Percentiles rank a stretch among this genome's conserved stretches.
Evolutionary conservation across 2,329 filamentous ascomycete genomes (phyloP).

Genomic region (Scedosporium apiospermum): DNA sequence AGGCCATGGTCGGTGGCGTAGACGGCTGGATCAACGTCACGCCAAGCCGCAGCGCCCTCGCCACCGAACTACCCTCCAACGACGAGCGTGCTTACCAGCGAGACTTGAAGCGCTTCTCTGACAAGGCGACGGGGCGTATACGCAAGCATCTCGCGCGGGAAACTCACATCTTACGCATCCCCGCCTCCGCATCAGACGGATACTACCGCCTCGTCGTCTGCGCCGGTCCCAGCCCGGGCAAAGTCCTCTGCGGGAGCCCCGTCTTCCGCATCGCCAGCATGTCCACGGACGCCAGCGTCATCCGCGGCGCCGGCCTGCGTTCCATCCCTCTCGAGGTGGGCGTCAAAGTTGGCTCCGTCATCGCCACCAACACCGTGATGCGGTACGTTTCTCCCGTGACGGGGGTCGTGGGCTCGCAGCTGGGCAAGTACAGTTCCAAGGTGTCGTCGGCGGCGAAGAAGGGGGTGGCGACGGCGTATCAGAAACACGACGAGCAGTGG

Average conservation of each 20-base stretch:
- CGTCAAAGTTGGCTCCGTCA: slow-evolving; percentile 43
- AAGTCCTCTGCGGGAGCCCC: slow-evolving; percentile 54
- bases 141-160: slow-evolving; percentile 46
- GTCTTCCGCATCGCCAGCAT: slow-evolving; percentile 61
- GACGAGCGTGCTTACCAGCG: slow-evolving; percentile 61
- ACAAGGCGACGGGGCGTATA: slow-evolving; percentile 38
- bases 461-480: slow-evolving; percentile 29
- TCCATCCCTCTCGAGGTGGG: slow-evolving; percentile 59
- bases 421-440: background rate
- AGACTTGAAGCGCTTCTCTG: slow-evolving; percentile 54
- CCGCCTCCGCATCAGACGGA: slow-evolving; percentile 52
- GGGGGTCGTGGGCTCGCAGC: background rate
- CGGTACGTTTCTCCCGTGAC: slow-evolving; percentile 25
- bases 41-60: slow-evolving; percentile 36
- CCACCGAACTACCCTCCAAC: slow-evolving; percentile 38
- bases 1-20: slow-evolving; percentile 50
- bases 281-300: slow-evolving; percentile 47
- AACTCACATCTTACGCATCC: slow-evolving; percentile 56
- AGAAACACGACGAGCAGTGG: slow-evolving; percentile 20
- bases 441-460: slow-evolving; percentile 17
- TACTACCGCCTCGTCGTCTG: slow-evolving; percentile 62
- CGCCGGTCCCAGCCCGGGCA: slow-evolving; percentile 27
- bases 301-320: slow-evolving; percentile 54
- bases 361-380: slow-evolving; percentile 34
- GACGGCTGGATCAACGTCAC: slow-evolving; percentile 61